These are phyloP conservation scores for Paramyrothecium sp. DNA, from an alignment of 2,329 filamentous ascomycete species.

Conservation along the genomic window DNA sequence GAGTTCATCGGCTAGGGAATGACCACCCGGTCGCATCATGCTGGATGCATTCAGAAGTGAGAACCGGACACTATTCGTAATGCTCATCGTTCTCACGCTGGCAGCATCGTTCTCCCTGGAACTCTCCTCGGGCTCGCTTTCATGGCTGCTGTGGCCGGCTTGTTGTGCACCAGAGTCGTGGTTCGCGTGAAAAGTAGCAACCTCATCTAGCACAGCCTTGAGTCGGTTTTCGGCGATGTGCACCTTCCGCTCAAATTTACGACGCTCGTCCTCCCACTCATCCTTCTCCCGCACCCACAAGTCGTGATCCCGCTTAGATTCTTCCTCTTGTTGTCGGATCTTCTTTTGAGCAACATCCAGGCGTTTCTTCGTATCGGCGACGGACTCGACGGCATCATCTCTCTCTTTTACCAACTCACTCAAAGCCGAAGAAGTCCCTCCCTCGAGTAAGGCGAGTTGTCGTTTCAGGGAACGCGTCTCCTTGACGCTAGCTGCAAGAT, in stretches of 20 bases:
- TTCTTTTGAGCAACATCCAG: conserved; percentile 79
- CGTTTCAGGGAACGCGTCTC: conserved; percentile 80
- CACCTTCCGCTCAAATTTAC: conserved; percentile 78
- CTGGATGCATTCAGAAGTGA: conserved; percentile 64
- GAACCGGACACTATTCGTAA: conserved; percentile 70
- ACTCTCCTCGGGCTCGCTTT: conserved; percentile 61
- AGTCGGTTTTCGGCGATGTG: conserved; percentile 88
- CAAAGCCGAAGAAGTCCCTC: conserved; percentile 81
- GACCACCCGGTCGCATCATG: conserved; percentile 57
- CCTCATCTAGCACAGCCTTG: conserved; percentile 81
- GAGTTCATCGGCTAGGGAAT: conserved; percentile 88
- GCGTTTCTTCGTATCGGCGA: conserved; percentile 70
- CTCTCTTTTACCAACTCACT: conserved; percentile 82
- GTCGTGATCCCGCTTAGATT: conserved; percentile 73
- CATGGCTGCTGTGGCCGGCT: conserved; percentile 33
- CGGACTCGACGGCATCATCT: conserved; percentile 75
- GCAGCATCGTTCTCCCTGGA: conserved; percentile 67
- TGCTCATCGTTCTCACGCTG: conserved; percentile 71
- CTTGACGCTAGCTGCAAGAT: conserved; percentile 62
- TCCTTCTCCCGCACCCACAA: conserved; percentile 85
- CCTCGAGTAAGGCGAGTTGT: conserved; percentile 83
- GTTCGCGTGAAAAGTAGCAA: conserved; percentile 66
- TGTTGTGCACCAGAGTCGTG: conserved; percentile 41
- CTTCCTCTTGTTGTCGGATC: conserved; percentile 76
- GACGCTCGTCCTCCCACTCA: conserved; percentile 78